Base-by-base conservation (phyloP, 208 protist genomes). In the Crithidia sp. region DNA sequence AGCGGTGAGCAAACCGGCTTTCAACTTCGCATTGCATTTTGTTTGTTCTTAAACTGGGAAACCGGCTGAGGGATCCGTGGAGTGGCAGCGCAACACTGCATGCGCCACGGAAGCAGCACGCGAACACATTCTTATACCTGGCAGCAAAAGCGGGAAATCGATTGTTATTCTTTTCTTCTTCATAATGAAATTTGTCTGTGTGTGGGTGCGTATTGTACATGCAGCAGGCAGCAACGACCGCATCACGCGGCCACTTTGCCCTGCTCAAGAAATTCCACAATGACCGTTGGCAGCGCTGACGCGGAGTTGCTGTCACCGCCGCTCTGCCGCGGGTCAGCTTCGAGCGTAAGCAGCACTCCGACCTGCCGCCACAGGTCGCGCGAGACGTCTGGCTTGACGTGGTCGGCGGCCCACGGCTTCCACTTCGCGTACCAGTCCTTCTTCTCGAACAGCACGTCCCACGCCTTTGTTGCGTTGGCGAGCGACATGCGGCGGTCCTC, bases 281-380 rank as follows among this genome's bases (percentile, higher is more conserved):
- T 88, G 8, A 85, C 84, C 28, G 71, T 82, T 0, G 91, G 84
- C 82, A 89, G 94, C 28, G 78, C 79, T 37, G 53, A 64, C 1
- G 80, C 61, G 3, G 62, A 45, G 37, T 12, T 13, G 45, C 50
- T 49, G 54, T 76, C 52, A 5, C 58, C 55, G 13, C 40, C 50
- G 41, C 19, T 40, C 3, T 71, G 9, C 4, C n/a, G 50, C 10
- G 28, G 9, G 9, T 50, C 36, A 2, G 53, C 13, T 45, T 55
- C 37, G 10, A 82, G 52, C 0, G 60, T 86, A 4, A 74, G 62
- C 54, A 95, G 88, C 14, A 92, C 43, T 10, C 63, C 72, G 0
- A 93, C 66, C 65, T 97, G 88, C 39, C 74, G 64, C 93, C 93
- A 97, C 12, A 97, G 39, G 67, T 97, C 93, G 5, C 93, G 88